A percentile compares a stretch with the other conserved stretches of the same genome.
phyloP scores from a whole-genome alignment of 1,139 yeast species.

The Yamadazyma kanchanaburiensis region DNA sequence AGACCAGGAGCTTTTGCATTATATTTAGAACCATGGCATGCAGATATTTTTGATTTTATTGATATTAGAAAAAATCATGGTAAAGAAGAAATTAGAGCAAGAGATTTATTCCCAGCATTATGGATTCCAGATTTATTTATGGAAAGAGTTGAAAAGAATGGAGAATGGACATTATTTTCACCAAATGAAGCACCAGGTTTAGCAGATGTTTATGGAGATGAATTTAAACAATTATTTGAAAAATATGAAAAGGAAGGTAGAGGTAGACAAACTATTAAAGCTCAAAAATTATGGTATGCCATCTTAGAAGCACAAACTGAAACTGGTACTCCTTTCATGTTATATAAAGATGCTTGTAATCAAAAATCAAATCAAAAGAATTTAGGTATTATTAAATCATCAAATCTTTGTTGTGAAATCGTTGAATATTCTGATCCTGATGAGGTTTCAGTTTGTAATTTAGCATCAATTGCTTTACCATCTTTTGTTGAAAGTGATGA shows the following conservation, averaged over 20 bases:
- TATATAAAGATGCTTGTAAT: slow-evolving; percentile 87
- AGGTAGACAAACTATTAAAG: slow-evolving; percentile 71
- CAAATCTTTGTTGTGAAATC: slow-evolving; percentile 87
- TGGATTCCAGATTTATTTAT: slow-evolving; percentile 91
- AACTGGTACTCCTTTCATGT: slow-evolving; percentile 91
- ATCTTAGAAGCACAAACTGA: slow-evolving; percentile 88
- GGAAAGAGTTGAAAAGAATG: slow-evolving; percentile 79
- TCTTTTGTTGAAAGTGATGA: slow-evolving; percentile 53
- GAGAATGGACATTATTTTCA: slow-evolving; percentile 81
- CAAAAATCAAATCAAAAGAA: slow-evolving; percentile 81
- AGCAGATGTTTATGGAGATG: slow-evolving; percentile 76
- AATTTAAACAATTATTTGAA: slow-evolving; percentile 68
- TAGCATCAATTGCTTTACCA: slow-evolving; percentile 84
- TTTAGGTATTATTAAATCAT: slow-evolving; percentile 81
- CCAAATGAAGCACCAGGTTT: slow-evolving; percentile 89
- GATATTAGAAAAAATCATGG: slow-evolving; percentile 90
- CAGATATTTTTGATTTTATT: slow-evolving; percentile 78
- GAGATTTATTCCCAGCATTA: slow-evolving; percentile 86
- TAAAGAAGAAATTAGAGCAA: slow-evolving; percentile 85
- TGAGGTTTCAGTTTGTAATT: slow-evolving; percentile 88
- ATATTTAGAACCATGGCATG: slow-evolving; percentile 90
- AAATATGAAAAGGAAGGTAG: slow-evolving; percentile 69
- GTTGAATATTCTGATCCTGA: slow-evolving; percentile 86
- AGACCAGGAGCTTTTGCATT: slow-evolving; percentile 93
- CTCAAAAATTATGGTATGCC: slow-evolving; percentile 86